Percentiles rank a stretch among this genome's conserved stretches.
phyloP scores from a whole-genome alignment of 441 rosid genomes.

The Mallotus repandus region DNA sequence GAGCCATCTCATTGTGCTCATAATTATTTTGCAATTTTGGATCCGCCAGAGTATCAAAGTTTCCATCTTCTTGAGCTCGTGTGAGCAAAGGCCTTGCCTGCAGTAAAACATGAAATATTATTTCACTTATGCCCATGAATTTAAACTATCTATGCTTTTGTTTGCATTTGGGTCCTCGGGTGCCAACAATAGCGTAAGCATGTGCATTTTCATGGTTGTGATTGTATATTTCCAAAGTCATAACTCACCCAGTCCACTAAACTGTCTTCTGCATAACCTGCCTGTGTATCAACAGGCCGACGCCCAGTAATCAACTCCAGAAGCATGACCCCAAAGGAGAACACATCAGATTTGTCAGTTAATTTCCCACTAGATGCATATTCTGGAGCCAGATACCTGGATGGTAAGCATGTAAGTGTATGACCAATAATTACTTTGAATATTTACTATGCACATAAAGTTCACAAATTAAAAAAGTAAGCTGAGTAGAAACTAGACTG shows the following conservation, averaged over 20 bases:
- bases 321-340: constrained; percentile 93
- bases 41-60: constrained; percentile 66
- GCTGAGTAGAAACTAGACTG: background rate
- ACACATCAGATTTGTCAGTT: constrained; percentile 90
- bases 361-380: constrained; percentile 96
- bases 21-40: constrained; percentile 53
- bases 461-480: too few species aligned
- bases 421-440: background rate
- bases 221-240: background rate
- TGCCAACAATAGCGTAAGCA: background rate
- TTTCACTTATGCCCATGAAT: constrained; percentile 5
- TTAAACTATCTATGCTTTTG: background rate
- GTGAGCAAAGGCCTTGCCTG: constrained; percentile 89
- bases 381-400: constrained; percentile 92
- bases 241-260: constrained; percentile 91
- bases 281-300: constrained; percentile 70
- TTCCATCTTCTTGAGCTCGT: constrained; percentile 76
- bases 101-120: constrained; percentile 18
- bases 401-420: constrained; percentile 19
- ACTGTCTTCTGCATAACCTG: constrained; percentile 74
- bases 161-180: background rate
- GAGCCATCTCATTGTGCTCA: constrained; percentile 75
- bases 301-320: constrained; percentile 92
- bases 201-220: background rate
- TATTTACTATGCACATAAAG: background rate